phyloP scores from a whole-genome alignment of 768 basidiomycete genomes.

The Pleurotus tuoliensis region DNA sequence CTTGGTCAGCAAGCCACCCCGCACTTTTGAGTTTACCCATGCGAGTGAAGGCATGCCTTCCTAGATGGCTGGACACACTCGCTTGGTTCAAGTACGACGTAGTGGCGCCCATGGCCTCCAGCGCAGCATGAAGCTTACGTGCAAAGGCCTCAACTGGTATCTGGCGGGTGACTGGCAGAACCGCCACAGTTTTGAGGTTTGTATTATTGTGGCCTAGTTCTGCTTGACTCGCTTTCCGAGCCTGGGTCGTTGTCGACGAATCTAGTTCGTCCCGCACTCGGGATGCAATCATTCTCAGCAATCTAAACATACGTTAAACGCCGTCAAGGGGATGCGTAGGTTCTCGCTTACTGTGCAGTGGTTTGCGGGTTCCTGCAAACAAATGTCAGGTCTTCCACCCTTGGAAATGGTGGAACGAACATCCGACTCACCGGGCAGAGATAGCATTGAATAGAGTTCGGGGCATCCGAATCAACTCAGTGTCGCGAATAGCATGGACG shows the following conservation, averaged over 20 bases:
- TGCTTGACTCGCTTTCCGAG: slow-evolving; percentile 39
- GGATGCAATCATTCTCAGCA: slow-evolving; percentile 87
- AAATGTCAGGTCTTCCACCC: background rate
- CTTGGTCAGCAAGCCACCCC: slow-evolving; percentile 92
- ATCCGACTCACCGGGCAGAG: slow-evolving; percentile 57
- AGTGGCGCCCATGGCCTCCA: slow-evolving; percentile 91
- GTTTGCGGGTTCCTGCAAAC: slow-evolving; percentile 70
- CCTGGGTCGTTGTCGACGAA: slow-evolving; percentile 47
- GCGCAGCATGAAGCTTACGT: slow-evolving; percentile 78
- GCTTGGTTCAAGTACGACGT: slow-evolving; percentile 94
- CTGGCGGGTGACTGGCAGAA: slow-evolving; percentile 82
- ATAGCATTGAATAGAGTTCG: slow-evolving; percentile 98
- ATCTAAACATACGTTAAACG: slow-evolving; percentile 30
- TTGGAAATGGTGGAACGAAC: slow-evolving; percentile 15
- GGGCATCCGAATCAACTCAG: slow-evolving; percentile 95
- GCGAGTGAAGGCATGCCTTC: slow-evolving; percentile 89
- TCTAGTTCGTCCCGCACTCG: slow-evolving; percentile 85
- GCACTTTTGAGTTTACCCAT: slow-evolving; percentile 94
- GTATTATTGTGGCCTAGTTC: slow-evolving; percentile 75
- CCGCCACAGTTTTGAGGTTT: slow-evolving; percentile 92
- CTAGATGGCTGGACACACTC: slow-evolving; percentile 86
- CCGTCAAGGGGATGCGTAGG: background rate
- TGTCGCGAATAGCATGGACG: slow-evolving; percentile 96
- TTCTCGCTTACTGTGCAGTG: slow-evolving; percentile 64
- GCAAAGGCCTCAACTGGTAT: slow-evolving; percentile 91